phyloP scores from a whole-genome alignment of 768 basidiomycete genomes.

The Pulveroboletus sp. region DNA sequence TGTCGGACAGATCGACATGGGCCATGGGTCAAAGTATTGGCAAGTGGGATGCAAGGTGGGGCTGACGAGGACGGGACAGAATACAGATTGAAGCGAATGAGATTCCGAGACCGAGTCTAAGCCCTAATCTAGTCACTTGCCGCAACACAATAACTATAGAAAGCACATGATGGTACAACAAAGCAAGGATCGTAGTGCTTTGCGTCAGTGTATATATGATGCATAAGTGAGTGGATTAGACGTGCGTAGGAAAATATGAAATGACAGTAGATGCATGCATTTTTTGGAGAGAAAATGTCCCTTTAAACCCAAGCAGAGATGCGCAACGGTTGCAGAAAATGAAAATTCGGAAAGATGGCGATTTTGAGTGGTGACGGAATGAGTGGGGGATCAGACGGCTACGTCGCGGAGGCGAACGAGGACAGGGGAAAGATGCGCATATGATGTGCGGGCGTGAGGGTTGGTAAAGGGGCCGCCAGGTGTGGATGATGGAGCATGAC shows the following conservation, averaged over 20 bases:
- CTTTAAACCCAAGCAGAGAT: slow-evolving; percentile 13
- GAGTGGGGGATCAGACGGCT: slow-evolving; percentile 11
- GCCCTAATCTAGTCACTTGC: slow-evolving; percentile 31
- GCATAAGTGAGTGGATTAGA: slow-evolving; percentile 37
- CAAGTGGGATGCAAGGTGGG: slow-evolving; percentile 41
- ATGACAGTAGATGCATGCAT: slow-evolving; percentile 18
- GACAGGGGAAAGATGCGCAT: slow-evolving; percentile 50
- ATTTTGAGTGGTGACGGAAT: slow-evolving; percentile 2
- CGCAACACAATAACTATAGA: slow-evolving; percentile 31
- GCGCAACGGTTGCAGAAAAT: slow-evolving; percentile 6
- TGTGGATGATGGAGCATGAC: slow-evolving; percentile 34
- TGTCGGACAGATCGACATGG: slow-evolving; percentile 31
- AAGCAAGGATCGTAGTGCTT: slow-evolving; percentile 22
- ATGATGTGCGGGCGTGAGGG: slow-evolving; percentile 56
- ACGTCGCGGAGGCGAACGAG: slow-evolving; percentile 47
- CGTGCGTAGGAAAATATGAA: slow-evolving; percentile 22
- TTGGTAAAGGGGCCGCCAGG: slow-evolving; percentile 54
- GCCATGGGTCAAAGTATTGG: slow-evolving; percentile 44
- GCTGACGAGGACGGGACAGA: slow-evolving; percentile 18
- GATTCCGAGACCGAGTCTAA: slow-evolving; percentile 12
- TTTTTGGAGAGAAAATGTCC: slow-evolving; percentile 1
- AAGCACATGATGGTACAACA: slow-evolving; percentile 34
- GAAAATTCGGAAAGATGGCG: neutral
- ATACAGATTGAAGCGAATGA: slow-evolving; percentile 39
- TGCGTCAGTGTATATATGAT: slow-evolving; percentile 31